These are phyloP conservation scores for Metschnikowia proteae DNA, from an alignment of 805 yeast species.

Conservation along the genomic window DNA sequence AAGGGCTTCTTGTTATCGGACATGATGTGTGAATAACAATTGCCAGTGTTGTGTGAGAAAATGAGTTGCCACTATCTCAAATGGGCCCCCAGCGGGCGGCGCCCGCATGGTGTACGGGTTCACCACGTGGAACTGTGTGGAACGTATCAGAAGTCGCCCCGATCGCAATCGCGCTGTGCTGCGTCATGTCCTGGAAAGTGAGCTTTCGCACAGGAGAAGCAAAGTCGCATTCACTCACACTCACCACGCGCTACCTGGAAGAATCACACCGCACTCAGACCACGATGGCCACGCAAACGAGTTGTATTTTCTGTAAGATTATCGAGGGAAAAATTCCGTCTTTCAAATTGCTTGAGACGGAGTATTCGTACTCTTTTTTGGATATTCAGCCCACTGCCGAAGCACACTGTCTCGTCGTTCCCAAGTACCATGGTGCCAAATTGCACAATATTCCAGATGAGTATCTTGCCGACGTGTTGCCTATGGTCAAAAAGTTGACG, in stretches of 20 bases:
- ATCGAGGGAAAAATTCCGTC: conserved; percentile 96
- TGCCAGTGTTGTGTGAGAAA: conserved; percentile 4
- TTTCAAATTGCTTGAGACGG: conserved; percentile 84
- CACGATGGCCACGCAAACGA: conserved; percentile 41
- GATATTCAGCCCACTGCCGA: conserved; percentile 90
- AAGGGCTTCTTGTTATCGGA: conserved; percentile 35
- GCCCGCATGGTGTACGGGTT: conserved; percentile 10
- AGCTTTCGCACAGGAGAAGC: neutral
- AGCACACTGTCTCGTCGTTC: conserved; percentile 87
- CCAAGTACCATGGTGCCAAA: conserved; percentile 91
- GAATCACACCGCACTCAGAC: neutral
- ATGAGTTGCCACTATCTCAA: conserved; percentile 5
- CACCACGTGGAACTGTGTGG: conserved; percentile 8
- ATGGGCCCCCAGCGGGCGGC: neutral
- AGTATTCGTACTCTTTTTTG: conserved; percentile 73
- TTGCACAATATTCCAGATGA: conserved; percentile 93
- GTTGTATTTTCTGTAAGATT: conserved; percentile 91
- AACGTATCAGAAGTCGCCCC: conserved; percentile 4
- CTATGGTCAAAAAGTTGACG: conserved; percentile 83
- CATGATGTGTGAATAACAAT: conserved; percentile 7
- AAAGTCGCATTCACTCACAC: no score
- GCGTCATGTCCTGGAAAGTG: conserved; percentile 1
- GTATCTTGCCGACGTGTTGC: conserved; percentile 77
- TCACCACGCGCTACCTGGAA: neutral
- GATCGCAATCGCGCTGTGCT: conserved; percentile 4